phyloP scores from a whole-genome alignment of 768 basidiomycete species.

The Pholiota microspora region DNA sequence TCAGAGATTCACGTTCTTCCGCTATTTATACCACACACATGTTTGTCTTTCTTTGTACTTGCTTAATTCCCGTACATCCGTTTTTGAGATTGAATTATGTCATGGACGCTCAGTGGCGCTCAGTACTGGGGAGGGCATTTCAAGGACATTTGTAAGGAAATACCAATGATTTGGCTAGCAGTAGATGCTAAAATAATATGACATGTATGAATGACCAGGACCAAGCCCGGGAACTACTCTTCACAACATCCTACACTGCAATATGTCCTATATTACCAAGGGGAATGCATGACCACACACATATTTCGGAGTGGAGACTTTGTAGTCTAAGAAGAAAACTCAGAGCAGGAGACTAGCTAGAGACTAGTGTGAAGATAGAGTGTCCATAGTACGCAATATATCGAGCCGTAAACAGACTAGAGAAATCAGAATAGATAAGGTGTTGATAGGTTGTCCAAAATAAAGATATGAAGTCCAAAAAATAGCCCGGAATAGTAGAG shows the following conservation, averaged over 20 bases:
- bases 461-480: not conserved
- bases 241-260: not conserved
- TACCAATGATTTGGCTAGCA: no score
- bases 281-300: no score
- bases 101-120: no score
- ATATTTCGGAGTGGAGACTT: not conserved
- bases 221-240: not conserved
- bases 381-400: not conserved
- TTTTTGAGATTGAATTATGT: no score
- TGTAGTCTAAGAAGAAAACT: not conserved
- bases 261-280: not conserved
- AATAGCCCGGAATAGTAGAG: not conserved
- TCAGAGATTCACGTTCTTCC: not conserved
- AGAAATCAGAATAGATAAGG: not conserved
- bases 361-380: not conserved
- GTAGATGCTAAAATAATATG: no score
- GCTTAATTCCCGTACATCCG: not conserved
- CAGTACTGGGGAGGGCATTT: no score
- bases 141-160: no score
- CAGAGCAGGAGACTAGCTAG: not conserved
- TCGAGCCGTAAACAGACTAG: not conserved
- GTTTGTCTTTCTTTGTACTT: slow-evolving; percentile 18
- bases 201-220: not conserved
- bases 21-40: not conserved
- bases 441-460: slow-evolving; percentile 3